phyloP scores from a whole-genome alignment of 2,329 filamentous ascomycete genomes.

The Fusarium sp. region DNA sequence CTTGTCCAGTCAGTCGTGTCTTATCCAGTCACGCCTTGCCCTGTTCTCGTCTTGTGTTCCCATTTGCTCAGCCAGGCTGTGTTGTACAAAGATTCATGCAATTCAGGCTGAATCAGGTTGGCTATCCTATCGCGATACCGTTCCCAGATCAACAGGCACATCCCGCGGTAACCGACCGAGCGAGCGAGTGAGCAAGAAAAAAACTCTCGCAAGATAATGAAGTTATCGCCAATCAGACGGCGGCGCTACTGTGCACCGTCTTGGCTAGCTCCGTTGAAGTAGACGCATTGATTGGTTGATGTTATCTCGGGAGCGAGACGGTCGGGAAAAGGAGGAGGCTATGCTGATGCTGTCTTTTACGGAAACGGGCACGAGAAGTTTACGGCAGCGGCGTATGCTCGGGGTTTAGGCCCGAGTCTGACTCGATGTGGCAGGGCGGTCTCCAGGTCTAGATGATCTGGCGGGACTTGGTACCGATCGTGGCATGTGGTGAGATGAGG shows the following conservation, averaged over 20 bases:
- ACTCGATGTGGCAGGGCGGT: too few relatives aligned
- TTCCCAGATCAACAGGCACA: conserved; percentile 29
- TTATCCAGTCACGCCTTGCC: neutral
- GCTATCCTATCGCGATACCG: neutral
- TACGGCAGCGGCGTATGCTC: neutral
- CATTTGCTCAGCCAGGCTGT: neutral
- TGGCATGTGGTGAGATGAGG: conserved; percentile 6
- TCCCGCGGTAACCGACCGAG: conserved; percentile 34
- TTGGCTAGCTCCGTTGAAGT: conserved; percentile 4
- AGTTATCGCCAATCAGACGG: conserved; percentile 33
- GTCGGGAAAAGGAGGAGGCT: conserved; percentile 12
- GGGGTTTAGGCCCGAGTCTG: conserved; percentile 19
- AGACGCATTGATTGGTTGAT: conserved; percentile 14
- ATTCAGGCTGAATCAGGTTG: conserved; percentile 25
- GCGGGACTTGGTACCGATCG: conserved; percentile 3
- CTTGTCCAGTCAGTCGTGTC: too few relatives aligned
- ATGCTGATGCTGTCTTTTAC: conserved; percentile 11
- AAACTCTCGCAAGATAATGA: conserved; percentile 6
- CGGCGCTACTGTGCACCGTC: conserved; percentile 23
- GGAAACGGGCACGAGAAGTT: conserved; percentile 14
- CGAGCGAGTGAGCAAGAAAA: neutral
- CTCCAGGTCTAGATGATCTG: neutral
- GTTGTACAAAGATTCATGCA: neutral
- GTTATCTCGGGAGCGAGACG: conserved; percentile 19
- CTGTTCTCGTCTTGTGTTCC: neutral